These are phyloP conservation scores for Prillingera fragicola DNA, from an alignment of 1,284 basidiomycete species.

Conservation along the genomic window DNA sequence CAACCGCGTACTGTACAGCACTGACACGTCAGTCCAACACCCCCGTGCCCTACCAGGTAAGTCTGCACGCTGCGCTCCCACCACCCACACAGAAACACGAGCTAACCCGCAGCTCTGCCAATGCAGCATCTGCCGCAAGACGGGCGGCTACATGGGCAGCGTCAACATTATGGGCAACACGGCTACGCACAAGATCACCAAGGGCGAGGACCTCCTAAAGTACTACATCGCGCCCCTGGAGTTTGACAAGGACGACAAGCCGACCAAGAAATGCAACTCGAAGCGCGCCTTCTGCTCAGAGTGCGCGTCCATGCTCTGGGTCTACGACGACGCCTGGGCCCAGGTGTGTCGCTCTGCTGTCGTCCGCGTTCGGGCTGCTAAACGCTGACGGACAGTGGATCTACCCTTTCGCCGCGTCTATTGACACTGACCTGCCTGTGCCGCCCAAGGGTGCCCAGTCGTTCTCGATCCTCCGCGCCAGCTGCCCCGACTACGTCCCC, in stretches of 20 bases:
- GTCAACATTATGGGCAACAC: constrained; percentile 47
- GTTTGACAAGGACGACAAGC: constrained; percentile 40
- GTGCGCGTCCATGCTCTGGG: constrained; percentile 47
- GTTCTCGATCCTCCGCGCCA: constrained; percentile 34
- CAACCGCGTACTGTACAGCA: neutral
- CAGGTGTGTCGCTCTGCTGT: constrained; percentile 35
- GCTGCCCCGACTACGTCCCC: constrained; percentile 39
- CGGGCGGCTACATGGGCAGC: constrained; percentile 46
- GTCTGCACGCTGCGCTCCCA: neutral
- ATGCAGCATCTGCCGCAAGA: constrained; percentile 48
- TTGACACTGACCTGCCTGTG: constrained; percentile 41
- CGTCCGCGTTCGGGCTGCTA: constrained; percentile 34
- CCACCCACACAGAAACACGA: neutral
- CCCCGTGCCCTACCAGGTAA: constrained; percentile 44
- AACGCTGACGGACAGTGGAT: constrained; percentile 40
- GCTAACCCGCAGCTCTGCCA: constrained; percentile 33
- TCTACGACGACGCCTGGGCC: constrained; percentile 42
- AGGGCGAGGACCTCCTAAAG: constrained; percentile 45
- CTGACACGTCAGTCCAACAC: constrained; percentile 36
- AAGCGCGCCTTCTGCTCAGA: constrained; percentile 41
- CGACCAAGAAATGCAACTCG: constrained; percentile 25
- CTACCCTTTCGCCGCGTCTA: constrained; percentile 45
- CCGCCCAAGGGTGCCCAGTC: constrained; percentile 27
- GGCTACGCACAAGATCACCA: constrained; percentile 37
- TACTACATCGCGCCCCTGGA: constrained; percentile 36